phyloP scores from a whole-genome alignment of 2,329 filamentous ascomycete species.

The Cercospora citrullina region DNA sequence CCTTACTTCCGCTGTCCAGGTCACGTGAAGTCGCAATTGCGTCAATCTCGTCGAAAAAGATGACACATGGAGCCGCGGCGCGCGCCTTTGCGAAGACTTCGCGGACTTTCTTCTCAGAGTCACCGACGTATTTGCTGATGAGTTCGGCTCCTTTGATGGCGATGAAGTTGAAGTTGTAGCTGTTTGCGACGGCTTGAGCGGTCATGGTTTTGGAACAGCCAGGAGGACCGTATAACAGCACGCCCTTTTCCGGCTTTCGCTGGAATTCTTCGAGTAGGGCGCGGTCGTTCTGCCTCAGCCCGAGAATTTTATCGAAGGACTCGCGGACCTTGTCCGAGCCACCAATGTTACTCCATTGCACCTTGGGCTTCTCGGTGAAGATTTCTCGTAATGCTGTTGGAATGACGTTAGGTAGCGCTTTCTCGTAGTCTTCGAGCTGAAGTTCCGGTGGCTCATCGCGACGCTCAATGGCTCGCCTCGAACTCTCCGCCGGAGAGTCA shows the following conservation, averaged over 20 bases:
- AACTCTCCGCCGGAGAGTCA: not conserved
- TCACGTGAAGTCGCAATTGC: constrained; percentile 66
- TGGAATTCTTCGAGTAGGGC: constrained; percentile 44
- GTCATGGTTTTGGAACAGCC: constrained; percentile 94
- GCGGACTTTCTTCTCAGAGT: constrained; percentile 82
- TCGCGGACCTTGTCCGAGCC: constrained; percentile 75
- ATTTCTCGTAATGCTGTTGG: constrained; percentile 88
- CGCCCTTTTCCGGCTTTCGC: constrained; percentile 67
- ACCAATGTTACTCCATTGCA: constrained; percentile 84
- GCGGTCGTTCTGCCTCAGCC: constrained; percentile 30
- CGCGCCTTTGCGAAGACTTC: constrained; percentile 83
- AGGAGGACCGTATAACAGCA: constrained; percentile 87
- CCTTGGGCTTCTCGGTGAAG: constrained; percentile 81
- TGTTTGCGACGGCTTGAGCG: constrained; percentile 86
- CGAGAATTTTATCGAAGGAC: constrained; percentile 58
- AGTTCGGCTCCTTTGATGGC: constrained; percentile 92
- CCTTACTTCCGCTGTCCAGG: constrained; percentile 46
- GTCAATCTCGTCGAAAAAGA: constrained; percentile 97
- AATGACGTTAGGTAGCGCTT: constrained; percentile 49
- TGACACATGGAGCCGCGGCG: constrained; percentile 83
- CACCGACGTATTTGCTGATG: constrained; percentile 95
- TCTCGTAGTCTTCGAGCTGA: constrained; percentile 12
- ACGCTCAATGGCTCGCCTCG: not conserved
- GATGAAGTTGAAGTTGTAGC: constrained; percentile 89
- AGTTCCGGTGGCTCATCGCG: not conserved